Evolutionary conservation across 148 eudicot genomes (phyloP), one percentile per base, ranked within the genome.

Genomic region (Chenopodium quinoa): DNA sequence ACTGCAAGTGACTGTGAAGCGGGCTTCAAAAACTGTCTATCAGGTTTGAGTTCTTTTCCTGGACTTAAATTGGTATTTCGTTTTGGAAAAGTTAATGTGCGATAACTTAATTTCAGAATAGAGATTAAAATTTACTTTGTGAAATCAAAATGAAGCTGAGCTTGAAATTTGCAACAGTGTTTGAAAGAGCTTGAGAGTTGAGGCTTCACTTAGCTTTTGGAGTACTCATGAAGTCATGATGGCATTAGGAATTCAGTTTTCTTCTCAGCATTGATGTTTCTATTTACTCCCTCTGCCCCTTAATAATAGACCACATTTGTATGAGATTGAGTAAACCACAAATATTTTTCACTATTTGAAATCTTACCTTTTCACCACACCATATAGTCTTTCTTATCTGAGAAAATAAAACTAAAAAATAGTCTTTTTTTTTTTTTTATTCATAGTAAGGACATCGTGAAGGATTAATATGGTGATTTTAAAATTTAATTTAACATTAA

Each of bases 11-110:
- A 92, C 96, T 13, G 90, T 93, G 75, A 95, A 95, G 77, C 92
- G 98, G 79, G 97, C 98, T 83, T 80, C 94, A 54, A 92, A 93
- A 87, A 93, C 96, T 71, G 98, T 95, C 54, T 91, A 93, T 85
- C 94, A 92, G 97, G 98, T 95, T 75, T 76, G 83, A 54, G 37
- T 54, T 84, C 17, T 75, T 7, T 20, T 27, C 34, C 60, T 54
- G 60, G 62, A 19, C 65, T 56, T 56, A 46, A 12, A 31, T 56
- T 58, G 11, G 17, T 67, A 52, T 13, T 31, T 63, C 3, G 29
- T 48, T 37, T 73, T 48, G 29, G 37, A 12, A 52, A 31, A 29
- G 23, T 34, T 64, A 4, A 31, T 19, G 4, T 27, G 20, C 62
- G 70, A 70, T 56, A 34, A 62, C 80, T 34, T 22, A 52, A 14